These are phyloP conservation scores for Hebeloma cylindrosporum DNA, from an alignment of 768 basidiomycete species.

Conservation along the genomic window DNA sequence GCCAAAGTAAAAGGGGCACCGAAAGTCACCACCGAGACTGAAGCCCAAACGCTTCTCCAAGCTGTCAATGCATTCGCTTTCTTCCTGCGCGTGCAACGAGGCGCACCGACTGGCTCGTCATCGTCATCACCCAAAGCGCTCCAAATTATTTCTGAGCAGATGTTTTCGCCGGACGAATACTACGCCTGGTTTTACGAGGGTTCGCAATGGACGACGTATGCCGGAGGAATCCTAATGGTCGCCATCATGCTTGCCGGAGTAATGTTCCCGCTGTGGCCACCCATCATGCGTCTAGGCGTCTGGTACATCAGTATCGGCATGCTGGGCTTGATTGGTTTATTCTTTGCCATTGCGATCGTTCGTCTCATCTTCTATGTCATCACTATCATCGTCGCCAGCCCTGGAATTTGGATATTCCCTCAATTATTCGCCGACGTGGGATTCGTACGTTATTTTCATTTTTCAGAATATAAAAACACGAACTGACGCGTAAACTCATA, in stretches of 20 bases:
- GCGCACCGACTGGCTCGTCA: conserved; percentile 59
- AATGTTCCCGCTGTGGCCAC: conserved; percentile 99
- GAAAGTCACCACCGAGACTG: conserved; percentile 69
- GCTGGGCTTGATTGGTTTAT: conserved; percentile 83
- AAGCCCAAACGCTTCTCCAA: conserved; percentile 67
- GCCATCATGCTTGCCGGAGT: conserved; percentile 92
- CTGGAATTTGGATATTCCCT: conserved; percentile 99
- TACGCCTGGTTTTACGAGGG: conserved; percentile 98
- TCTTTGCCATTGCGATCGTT: conserved; percentile 89
- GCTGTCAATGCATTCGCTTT: conserved; percentile 82
- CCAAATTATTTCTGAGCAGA: conserved; percentile 77
- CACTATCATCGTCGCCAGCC: conserved; percentile 80
- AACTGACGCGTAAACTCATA: conserved; percentile 29
- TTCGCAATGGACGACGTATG: conserved; percentile 89
- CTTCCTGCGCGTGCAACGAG: conserved; percentile 89
- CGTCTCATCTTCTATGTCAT: conserved; percentile 92
- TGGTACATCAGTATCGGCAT: conserved; percentile 93
- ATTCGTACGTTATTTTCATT: conserved; percentile 66
- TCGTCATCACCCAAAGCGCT: conserved; percentile 78
- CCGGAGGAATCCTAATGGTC: conserved; percentile 90
- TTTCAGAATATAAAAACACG: background rate
- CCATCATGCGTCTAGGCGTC: conserved; percentile 87
- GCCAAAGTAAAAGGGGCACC: conserved; percentile 81
- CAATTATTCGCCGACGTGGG: conserved; percentile 97
- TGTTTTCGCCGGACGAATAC: conserved; percentile 77